These are phyloP conservation scores for Fusarium virguliforme DNA, from an alignment of 2,329 filamentous ascomycete species.

Conservation along the genomic window DNA sequence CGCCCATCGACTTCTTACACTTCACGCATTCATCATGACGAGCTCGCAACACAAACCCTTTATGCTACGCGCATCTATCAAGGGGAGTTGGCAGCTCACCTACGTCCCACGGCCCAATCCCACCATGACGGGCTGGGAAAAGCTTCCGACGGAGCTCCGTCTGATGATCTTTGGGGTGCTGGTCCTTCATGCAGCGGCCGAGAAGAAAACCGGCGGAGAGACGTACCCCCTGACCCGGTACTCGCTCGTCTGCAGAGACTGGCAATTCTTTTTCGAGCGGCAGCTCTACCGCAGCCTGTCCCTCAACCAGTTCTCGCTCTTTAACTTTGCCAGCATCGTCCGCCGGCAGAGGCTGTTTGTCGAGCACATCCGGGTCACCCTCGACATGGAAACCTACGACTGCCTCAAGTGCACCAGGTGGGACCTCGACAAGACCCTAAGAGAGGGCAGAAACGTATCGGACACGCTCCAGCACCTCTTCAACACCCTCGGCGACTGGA, in stretches of 20 bases:
- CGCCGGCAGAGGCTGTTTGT: not conserved
- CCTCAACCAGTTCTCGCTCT: not conserved
- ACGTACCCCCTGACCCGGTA: not conserved
- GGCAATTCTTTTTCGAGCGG: not conserved
- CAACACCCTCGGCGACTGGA: not conserved
- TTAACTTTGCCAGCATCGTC: not conserved
- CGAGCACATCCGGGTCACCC: constrained; percentile 1
- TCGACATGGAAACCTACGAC: not conserved
- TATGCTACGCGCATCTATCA: too few species aligned
- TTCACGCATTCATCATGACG: not conserved
- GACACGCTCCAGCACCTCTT: not conserved
- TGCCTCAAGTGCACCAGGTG: not conserved
- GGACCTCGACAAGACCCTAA: not conserved
- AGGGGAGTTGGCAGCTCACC: too few species aligned
- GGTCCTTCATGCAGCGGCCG: not conserved
- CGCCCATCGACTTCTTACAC: too few species aligned
- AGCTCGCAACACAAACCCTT: not conserved
- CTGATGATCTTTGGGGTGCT: not conserved
- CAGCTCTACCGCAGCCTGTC: not conserved
- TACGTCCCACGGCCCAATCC: not conserved
- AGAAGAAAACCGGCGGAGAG: not conserved
- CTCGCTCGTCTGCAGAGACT: constrained; percentile 8
- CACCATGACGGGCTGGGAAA: not conserved
- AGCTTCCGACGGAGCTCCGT: not conserved
- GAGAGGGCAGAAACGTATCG: not conserved